Evolutionary conservation across 192 early-diverging fungal genomes (phyloP), one percentile per base, ranked within the genome.

Genomic region (Rhizoclosmatium sp.): DNA sequence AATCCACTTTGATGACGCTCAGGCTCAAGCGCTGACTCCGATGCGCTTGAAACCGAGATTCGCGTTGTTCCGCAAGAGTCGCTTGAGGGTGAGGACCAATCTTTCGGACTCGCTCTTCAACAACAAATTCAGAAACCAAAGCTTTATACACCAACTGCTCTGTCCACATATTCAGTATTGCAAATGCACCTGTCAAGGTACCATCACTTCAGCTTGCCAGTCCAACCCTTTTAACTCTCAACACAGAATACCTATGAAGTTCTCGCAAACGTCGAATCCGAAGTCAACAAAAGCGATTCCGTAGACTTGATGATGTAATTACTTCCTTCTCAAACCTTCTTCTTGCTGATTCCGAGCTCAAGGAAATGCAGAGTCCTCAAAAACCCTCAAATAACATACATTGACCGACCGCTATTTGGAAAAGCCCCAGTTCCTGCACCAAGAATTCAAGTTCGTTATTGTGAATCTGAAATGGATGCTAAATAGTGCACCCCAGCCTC

Each of bases 331-430:
- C 62, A 1, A 46, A 68, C 7, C 5, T 46, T 68, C 21, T 46
- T 44, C 47, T 31, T n/a, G 9, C 31, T 12, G 45, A 42, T 68
- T 47, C 14, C 0, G 40, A 68, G 16, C 16, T 44, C 47, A n/a
- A 75, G 59, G 5, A 59, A 44, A 48, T 75, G 59, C 59, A 10
- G 47, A 59, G 47, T 44, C 0, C 10, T 60, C 14, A 23, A 75
- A 21, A 75, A 75, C 39, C 59, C 72, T 10, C 5, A 12, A 7
- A 75, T 75, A 56, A 75, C 58, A n/a, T 75, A 75, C 59, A 75
- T 59, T 4, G 59, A 21, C 42, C 5, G 59, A 45, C 72, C 72
- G 9, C 44, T 75, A 41, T 75, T 75, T 59, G 71, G 41, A 45
- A 69, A 42, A 14, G 46, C 40, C 3, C 9, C 10, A 56, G 67